phyloP scores from a whole-genome alignment of 495 filamentous ascomycete species.

The Daldinia childiae region DNA sequence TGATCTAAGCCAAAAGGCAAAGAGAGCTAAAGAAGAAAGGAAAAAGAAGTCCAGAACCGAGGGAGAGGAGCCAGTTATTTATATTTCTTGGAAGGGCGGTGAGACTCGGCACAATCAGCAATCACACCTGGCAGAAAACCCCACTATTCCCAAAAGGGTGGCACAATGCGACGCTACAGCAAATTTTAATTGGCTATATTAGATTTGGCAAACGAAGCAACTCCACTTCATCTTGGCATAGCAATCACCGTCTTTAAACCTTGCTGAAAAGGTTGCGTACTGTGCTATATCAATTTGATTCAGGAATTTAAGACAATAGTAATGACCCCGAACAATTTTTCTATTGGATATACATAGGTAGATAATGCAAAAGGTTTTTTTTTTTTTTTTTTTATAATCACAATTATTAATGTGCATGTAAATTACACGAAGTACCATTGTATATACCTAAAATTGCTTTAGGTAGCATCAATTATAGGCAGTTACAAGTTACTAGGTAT shows the following conservation, averaged over 20 bases:
- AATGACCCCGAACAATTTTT: neutral
- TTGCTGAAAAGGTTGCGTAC: neutral
- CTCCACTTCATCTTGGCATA: neutral
- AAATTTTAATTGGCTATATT: neutral
- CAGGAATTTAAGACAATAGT: neutral
- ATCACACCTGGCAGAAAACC: neutral
- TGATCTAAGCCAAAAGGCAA: conserved; percentile 92
- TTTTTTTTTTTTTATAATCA: too few species aligned
- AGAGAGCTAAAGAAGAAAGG: conserved; percentile 58
- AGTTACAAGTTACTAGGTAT: too few species aligned
- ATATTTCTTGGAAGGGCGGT: neutral
- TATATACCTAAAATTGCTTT: too few species aligned
- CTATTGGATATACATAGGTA: neutral
- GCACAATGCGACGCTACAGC: neutral
- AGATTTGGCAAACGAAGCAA: neutral
- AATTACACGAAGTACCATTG: too few species aligned
- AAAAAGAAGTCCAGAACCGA: conserved; percentile 19
- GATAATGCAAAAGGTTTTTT: too few species aligned
- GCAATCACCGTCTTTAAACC: neutral
- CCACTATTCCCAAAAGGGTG: neutral
- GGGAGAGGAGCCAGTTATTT: conserved; percentile 3
- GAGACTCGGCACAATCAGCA: neutral
- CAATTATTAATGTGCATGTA: too few species aligned
- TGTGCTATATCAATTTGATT: neutral
- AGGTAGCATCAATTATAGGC: too few species aligned